Evolutionary conservation across 345 rosid species (phyloP).

Genomic region (Syzygium oleosum): DNA sequence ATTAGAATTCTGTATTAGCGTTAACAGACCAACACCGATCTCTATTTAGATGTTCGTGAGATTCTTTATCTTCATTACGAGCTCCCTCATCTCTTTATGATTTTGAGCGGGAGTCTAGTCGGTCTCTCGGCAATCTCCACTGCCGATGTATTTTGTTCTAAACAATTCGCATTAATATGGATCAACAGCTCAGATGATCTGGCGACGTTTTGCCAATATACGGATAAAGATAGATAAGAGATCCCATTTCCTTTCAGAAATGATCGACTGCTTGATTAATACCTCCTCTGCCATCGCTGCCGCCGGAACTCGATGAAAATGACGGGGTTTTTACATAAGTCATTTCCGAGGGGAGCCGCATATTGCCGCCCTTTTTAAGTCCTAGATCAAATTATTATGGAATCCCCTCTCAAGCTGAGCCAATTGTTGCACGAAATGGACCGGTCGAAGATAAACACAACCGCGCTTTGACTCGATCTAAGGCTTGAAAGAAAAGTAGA

Average conservation of each 20-base stretch:
- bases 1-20: not conserved
- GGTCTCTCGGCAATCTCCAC: not conserved
- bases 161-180: not conserved
- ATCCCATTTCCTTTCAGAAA: not conserved
- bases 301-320: not conserved
- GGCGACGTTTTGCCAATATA: not conserved
- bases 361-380: not conserved
- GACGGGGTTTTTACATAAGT: not conserved
- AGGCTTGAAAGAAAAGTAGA: not conserved
- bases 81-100: not conserved
- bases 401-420: not conserved
- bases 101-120: not conserved
- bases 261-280: not conserved
- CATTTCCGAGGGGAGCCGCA: not conserved
- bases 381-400: not conserved
- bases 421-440: not conserved
- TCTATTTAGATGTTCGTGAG: not conserved
- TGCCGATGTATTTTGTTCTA: not conserved
- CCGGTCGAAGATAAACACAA: not conserved
- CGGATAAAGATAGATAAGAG: not conserved
- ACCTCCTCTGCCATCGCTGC: not conserved
- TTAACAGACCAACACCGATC: not conserved
- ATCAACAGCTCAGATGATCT: not conserved
- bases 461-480: not conserved
- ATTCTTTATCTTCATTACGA: not conserved